These are phyloP conservation scores for Russula olivacea DNA, from an alignment of 768 basidiomycete genomes.

Conservation along the genomic window DNA sequence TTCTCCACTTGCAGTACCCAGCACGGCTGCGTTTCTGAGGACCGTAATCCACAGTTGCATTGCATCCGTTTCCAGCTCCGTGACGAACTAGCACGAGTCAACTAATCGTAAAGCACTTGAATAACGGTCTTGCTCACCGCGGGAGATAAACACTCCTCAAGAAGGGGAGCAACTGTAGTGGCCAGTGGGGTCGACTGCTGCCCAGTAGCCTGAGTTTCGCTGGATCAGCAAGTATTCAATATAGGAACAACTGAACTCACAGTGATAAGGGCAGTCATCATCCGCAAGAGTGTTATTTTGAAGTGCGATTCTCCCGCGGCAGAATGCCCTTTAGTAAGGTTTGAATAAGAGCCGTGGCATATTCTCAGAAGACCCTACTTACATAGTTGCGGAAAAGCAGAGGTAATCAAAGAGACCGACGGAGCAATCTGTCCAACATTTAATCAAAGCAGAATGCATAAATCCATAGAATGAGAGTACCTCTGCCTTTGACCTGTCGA, in stretches of 20 bases:
- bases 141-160: constrained; percentile 58
- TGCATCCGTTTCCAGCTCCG: constrained; percentile 73
- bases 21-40: constrained; percentile 54
- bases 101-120: not conserved
- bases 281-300: constrained; percentile 62
- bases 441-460: not conserved
- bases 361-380: constrained; percentile 28
- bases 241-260: constrained; percentile 36
- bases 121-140: constrained; percentile 33
- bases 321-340: constrained; percentile 49
- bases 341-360: constrained; percentile 16
- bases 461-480: constrained; percentile 28
- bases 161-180: constrained; percentile 53
- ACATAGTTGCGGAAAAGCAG: constrained; percentile 71
- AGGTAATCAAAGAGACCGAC: constrained; percentile 51
- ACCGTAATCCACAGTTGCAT: constrained; percentile 69
- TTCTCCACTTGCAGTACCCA: constrained; percentile 43
- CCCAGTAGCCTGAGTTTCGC: constrained; percentile 50
- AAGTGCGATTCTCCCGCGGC: constrained; percentile 67
- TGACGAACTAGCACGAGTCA: constrained; percentile 41
- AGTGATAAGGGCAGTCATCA: constrained; percentile 62
- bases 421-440: constrained; percentile 53
- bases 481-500: constrained; percentile 42
- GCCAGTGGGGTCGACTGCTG: constrained; percentile 52
- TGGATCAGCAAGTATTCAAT: not conserved